Evolutionary conservation across 257 asterid species (phyloP).

Genomic region (Forsythia viridissima): DNA sequence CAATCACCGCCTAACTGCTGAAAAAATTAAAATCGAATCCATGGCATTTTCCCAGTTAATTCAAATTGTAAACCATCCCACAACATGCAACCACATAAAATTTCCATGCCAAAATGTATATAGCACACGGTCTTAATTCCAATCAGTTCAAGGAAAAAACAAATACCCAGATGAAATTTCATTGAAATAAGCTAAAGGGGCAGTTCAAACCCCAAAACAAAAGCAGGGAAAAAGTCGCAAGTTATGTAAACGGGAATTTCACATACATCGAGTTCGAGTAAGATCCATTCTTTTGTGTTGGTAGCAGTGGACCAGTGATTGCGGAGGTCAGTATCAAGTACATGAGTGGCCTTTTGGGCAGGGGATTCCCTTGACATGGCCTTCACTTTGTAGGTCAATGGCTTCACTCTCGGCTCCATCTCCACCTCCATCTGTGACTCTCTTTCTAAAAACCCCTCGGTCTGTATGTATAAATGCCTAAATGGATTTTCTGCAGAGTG

Average conservation of each 20-base stretch:
- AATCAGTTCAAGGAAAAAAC: slow-evolving; percentile 7
- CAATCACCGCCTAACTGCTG: slow-evolving; percentile 9
- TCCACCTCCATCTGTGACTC: slow-evolving; percentile 71
- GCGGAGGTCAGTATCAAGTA: slow-evolving; percentile 91
- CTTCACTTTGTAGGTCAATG: slow-evolving; percentile 80
- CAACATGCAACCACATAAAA: background rate
- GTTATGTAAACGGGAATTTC: background rate
- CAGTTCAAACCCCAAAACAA: background rate
- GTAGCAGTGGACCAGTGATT: slow-evolving; percentile 97
- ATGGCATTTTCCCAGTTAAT: background rate
- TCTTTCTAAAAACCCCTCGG: background rate
- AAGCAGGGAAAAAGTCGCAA: background rate
- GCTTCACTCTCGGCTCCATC: slow-evolving; percentile 88
- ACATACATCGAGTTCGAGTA: slow-evolving; percentile 92
- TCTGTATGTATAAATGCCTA: background rate
- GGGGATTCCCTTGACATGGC: slow-evolving; percentile 90
- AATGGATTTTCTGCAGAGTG: background rate
- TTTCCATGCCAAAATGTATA: no score
- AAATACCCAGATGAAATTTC: background rate
- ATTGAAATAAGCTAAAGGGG: slow-evolving; percentile 3
- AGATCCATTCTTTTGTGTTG: slow-evolving; percentile 95
- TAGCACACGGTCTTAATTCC: background rate
- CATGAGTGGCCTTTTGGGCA: slow-evolving; percentile 79
- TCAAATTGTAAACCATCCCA: slow-evolving; percentile 7
- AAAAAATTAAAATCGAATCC: background rate